Evolutionary conservation across 2,329 filamentous ascomycete genomes (phyloP).

Genomic region (Fusarium ambrosium): DNA sequence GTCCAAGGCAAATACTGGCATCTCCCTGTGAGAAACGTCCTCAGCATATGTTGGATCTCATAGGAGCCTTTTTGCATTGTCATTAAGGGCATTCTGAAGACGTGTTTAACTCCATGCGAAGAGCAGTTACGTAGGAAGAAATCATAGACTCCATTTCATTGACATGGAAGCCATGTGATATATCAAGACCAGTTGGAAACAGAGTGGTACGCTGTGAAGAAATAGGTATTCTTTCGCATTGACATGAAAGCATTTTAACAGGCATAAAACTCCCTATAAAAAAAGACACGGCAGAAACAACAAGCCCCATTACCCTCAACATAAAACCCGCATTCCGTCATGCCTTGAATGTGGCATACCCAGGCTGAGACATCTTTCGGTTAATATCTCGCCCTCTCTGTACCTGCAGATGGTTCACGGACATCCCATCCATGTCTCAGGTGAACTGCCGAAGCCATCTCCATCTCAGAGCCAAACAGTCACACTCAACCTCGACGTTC

Average conservation of each 20-base stretch:
- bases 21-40: neutral
- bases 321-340: slow-evolving; percentile 26
- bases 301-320: slow-evolving; percentile 20
- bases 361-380: slow-evolving; percentile 11
- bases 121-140: neutral
- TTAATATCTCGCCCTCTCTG: neutral
- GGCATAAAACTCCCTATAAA: slow-evolving; percentile 8
- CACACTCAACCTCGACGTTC: neutral
- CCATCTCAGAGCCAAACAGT: neutral
- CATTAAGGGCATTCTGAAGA: neutral
- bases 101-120: slow-evolving; percentile 2
- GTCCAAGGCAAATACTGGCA: neutral
- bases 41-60: neutral
- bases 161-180: neutral
- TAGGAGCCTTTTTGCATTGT: neutral
- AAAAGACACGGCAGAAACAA: slow-evolving; percentile 8
- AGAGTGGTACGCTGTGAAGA: neutral
- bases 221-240: neutral
- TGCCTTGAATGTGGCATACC: slow-evolving; percentile 20
- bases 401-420: slow-evolving; percentile 3
- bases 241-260: slow-evolving; percentile 23
- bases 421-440: slow-evolving; percentile 3
- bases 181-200: neutral
- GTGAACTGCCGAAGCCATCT: neutral
- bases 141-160: neutral